Conservation (phyloP, 805 yeast species). For the Zygotorulaspora florentina region DNA sequence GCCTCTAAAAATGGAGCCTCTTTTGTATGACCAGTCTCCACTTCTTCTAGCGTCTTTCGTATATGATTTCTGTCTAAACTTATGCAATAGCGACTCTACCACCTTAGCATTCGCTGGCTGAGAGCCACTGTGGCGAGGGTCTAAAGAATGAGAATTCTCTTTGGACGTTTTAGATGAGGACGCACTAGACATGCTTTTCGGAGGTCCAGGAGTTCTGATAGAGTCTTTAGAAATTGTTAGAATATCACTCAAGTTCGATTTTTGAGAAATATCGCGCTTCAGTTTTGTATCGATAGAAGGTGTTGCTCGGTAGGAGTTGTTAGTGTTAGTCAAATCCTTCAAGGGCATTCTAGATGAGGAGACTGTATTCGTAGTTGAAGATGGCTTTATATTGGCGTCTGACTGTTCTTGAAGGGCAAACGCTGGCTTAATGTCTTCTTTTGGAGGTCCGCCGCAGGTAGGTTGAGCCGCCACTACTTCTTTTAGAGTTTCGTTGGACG, state of each 20-base stretch:
- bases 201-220: background rate
- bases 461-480: background rate
- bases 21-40: constrained; percentile 13
- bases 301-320: background rate
- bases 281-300: constrained; percentile 4
- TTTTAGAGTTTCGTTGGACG: constrained; percentile 6
- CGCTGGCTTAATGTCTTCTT: constrained; percentile 4
- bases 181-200: constrained; percentile 8
- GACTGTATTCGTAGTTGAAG: background rate
- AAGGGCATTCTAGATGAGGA: constrained; percentile 6
- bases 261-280: constrained; percentile 13
- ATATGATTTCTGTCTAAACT: constrained; percentile 10
- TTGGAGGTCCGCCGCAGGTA: background rate
- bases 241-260: constrained; percentile 9
- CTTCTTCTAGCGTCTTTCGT: constrained; percentile 9
- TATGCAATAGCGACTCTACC: constrained; percentile 18
- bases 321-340: constrained; percentile 12
- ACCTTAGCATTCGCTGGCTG: constrained; percentile 24
- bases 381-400: background rate
- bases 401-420: constrained; percentile 3
- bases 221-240: background rate
- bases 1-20: constrained; percentile 8
- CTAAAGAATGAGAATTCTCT: constrained; percentile 19
- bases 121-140: constrained; percentile 31
- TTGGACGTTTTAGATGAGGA: constrained; percentile 14